Evolutionary conservation across 2,329 filamentous ascomycete species (phyloP).

Genomic region (Apiospora malaysiana): DNA sequence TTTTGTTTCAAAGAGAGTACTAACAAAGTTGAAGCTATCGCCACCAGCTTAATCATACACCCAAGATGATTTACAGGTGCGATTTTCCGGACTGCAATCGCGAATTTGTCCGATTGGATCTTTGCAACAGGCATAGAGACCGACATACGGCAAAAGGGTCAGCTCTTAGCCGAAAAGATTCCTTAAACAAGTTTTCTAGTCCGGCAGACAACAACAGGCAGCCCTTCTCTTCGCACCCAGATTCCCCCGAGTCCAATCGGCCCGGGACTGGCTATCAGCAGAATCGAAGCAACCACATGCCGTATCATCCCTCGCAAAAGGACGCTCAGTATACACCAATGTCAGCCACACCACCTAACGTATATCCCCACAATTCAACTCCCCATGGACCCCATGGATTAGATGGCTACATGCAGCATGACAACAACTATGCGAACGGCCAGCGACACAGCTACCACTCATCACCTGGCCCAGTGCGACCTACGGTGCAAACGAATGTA

Average conservation of each 20-base stretch:
- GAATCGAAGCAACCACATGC: constrained; percentile 46
- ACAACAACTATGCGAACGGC: constrained; percentile 42
- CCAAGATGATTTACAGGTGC: constrained; percentile 94
- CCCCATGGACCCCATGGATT: constrained; percentile 46
- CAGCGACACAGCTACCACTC: constrained; percentile 47
- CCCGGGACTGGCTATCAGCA: constrained; percentile 49
- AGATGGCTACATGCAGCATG: constrained; percentile 51
- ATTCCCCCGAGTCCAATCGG: constrained; percentile 55
- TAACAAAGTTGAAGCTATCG: constrained; percentile 64
- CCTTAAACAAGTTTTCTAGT: constrained; percentile 31
- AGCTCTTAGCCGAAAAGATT: constrained; percentile 76
- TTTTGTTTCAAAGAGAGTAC: constrained; percentile 16
- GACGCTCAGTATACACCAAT: constrained; percentile 55
- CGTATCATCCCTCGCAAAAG: constrained; percentile 52
- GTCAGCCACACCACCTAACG: constrained; percentile 48
- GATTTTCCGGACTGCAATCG: constrained; percentile 90
- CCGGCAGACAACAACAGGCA: constrained; percentile 16
- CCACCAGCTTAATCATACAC: constrained; percentile 94
- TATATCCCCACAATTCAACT: constrained; percentile 42
- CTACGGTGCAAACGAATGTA: constrained; percentile 53
- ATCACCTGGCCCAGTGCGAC: constrained; percentile 49
- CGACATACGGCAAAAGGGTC: constrained; percentile 82
- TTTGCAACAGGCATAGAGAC: constrained; percentile 85
- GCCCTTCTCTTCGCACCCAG: constrained; percentile 44
- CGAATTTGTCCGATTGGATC: constrained; percentile 90